Evolutionary conservation across 2,329 filamentous ascomycete genomes (phyloP), one percentile per base, ranked within the genome.

Genomic region (Aspergillus sp.): DNA sequence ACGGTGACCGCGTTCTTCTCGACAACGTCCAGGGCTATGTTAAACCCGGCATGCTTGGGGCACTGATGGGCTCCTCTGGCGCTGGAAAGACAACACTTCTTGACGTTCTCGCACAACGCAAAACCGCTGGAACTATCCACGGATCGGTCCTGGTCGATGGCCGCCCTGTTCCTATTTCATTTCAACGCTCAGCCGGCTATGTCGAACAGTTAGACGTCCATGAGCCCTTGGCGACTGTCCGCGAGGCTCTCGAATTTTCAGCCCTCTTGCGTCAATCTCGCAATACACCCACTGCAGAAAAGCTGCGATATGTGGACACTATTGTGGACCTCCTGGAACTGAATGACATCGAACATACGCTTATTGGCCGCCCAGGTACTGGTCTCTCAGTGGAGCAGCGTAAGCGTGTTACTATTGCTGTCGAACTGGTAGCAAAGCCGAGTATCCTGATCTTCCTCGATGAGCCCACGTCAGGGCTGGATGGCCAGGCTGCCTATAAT

Each of bases 1-100:
- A 74, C 0, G 83, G 83, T 6, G 68, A 72, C 43, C 80, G 82
- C 9, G 77, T 83, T 65, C 77, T 89, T 0, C 76, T 89, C 46
- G 85, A 89, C 66, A 81, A 87, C n/a, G 83, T 92, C 50, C 85
- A 82, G 55, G 90, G 90, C 0, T 92, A 89, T 67, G 88, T 86
- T 1, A 90, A 90, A 67, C 90, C 90, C 0, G 90, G 90, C 8
- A 79, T 87, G 55, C 84, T 93, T 77, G 84, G 90, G 8, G 90
- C 90, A 0, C 78, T 93, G 0, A 89, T 93, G 79, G 90, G 90
- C 23, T 87, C 87, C 2, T 90, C 84, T 0, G 89, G 88, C n/a
- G 90, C 90, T 3, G 90, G 90, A 4, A 93, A 93, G 73, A 75
- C 72, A 0, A 93, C 90, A 0, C 77, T 93, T 0, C 77, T 93